Percentiles rank a stretch among this genome's conserved stretches.
phyloP scores from a whole-genome alignment of 345 rosid genomes.

The Kandelia obovata region DNA sequence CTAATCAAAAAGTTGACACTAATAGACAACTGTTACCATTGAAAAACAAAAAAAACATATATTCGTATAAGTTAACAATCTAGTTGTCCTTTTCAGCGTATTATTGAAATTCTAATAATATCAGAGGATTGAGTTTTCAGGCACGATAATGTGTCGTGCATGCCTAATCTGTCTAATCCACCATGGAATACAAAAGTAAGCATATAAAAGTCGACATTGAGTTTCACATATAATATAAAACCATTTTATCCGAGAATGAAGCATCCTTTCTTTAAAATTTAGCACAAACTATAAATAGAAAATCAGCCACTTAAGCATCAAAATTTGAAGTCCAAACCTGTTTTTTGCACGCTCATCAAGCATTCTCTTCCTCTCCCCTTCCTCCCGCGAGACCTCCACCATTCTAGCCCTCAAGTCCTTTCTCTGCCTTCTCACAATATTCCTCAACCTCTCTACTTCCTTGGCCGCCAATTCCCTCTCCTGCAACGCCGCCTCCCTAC shows the following conservation, averaged over 20 bases:
- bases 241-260: too few relatives aligned
- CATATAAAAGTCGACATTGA: too few relatives aligned
- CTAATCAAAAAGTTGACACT: not conserved
- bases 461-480: constrained; percentile 72
- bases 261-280: too few relatives aligned
- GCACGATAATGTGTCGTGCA: too few relatives aligned
- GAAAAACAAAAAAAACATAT: not conserved
- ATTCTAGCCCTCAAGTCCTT: constrained; percentile 82
- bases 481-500: constrained; percentile 60
- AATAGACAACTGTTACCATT: not conserved
- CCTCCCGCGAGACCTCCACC: constrained; percentile 90
- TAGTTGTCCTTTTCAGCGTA: too few relatives aligned
- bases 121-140: too few relatives aligned
- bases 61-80: too few relatives aligned
- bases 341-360: constrained; percentile 84
- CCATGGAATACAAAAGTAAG: too few relatives aligned
- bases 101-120: too few relatives aligned
- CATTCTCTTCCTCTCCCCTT: constrained; percentile 91
- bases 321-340: constrained; percentile 40
- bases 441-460: constrained; percentile 83
- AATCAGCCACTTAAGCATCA: not conserved
- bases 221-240: too few relatives aligned
- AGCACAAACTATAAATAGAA: too few relatives aligned
- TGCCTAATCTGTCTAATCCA: too few relatives aligned
- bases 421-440: constrained; percentile 67